Evolutionary conservation across 768 basidiomycete genomes (phyloP).

Genomic region (Clitopilus passeckerianus): DNA sequence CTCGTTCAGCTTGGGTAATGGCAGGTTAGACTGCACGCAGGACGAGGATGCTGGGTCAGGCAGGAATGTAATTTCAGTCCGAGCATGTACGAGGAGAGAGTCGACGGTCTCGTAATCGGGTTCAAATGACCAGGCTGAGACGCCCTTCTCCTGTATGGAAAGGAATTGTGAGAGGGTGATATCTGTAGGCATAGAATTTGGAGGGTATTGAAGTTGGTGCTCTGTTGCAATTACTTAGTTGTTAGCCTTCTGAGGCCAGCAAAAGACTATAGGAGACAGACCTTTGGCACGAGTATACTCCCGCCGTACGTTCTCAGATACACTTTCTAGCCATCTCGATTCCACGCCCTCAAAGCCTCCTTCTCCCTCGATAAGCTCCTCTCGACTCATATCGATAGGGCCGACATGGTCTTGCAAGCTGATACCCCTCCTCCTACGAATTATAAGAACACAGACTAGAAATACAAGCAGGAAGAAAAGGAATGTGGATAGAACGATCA

Average conservation of each 20-base stretch:
- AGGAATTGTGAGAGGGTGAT: constrained; percentile 98
- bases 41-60: constrained; percentile 94
- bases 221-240: constrained; percentile 35
- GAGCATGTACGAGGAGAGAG: constrained; percentile 87
- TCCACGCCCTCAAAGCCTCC: constrained; percentile 94
- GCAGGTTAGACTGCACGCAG: constrained; percentile 94
- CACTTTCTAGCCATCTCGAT: constrained; percentile 87
- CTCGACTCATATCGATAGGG: constrained; percentile 88
- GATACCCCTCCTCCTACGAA: constrained; percentile 75
- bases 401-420: constrained; percentile 82
- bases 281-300: constrained; percentile 87
- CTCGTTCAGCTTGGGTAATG: constrained; percentile 95
- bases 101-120: constrained; percentile 96
- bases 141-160: constrained; percentile 98
- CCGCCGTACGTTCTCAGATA: constrained; percentile 57
- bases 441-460: constrained; percentile 82
- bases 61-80: constrained; percentile 97
- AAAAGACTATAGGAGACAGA: constrained; percentile 19
- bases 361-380: constrained; percentile 86
- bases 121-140: constrained; percentile 99
- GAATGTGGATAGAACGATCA: constrained; percentile 90
- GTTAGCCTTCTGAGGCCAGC: not conserved
- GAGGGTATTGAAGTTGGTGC: constrained; percentile 83
- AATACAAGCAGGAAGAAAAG: constrained; percentile 91
- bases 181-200: constrained; percentile 95